These are phyloP conservation scores for Thuja plicata DNA, from an alignment of 83 land plant species.

Conservation along the genomic window DNA sequence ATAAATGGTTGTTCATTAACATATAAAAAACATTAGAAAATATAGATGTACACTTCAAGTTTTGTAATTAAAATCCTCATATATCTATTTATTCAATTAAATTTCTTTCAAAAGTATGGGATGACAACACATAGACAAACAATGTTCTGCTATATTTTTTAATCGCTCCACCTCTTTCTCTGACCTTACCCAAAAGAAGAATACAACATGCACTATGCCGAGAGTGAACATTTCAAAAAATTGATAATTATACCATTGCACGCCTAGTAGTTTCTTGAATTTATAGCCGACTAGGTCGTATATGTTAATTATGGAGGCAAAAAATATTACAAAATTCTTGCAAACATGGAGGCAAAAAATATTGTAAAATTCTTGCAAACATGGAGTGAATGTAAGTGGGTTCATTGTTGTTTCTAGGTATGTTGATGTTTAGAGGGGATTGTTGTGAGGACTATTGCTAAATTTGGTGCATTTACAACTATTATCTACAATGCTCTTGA, in stretches of 20 bases:
- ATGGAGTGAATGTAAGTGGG: conserved; percentile 49
- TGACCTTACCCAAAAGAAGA: conserved; percentile 19
- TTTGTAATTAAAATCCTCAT: too few species aligned
- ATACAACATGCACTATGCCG: neutral
- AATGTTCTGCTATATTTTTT: conserved; percentile 49
- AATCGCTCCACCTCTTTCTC: conserved; percentile 26
- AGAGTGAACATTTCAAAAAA: conserved; percentile 10
- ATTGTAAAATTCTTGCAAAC: conserved; percentile 34
- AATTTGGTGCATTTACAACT: conserved; percentile 45
- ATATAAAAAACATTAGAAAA: too few species aligned
- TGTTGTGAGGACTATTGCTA: conserved; percentile 44
- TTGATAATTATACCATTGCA: conserved; percentile 43
- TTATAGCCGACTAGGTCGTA: conserved; percentile 33
- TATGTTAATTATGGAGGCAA: conserved; percentile 50
- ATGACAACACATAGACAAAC: conserved; percentile 23
- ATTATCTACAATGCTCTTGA: conserved; percentile 27
- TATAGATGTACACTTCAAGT: too few species aligned
- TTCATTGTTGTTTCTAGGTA: conserved; percentile 39
- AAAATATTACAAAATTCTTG: conserved; percentile 45
- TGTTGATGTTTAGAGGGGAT: conserved; percentile 31
- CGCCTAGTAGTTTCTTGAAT: conserved; percentile 59
- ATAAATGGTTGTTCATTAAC: too few species aligned
- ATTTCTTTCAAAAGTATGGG: conserved; percentile 24
- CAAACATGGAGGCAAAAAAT: conserved; percentile 40
- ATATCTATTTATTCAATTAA: too few species aligned